phyloP scores from a whole-genome alignment of 164 flowering plant genomes.

The Echeveria elegans region DNA sequence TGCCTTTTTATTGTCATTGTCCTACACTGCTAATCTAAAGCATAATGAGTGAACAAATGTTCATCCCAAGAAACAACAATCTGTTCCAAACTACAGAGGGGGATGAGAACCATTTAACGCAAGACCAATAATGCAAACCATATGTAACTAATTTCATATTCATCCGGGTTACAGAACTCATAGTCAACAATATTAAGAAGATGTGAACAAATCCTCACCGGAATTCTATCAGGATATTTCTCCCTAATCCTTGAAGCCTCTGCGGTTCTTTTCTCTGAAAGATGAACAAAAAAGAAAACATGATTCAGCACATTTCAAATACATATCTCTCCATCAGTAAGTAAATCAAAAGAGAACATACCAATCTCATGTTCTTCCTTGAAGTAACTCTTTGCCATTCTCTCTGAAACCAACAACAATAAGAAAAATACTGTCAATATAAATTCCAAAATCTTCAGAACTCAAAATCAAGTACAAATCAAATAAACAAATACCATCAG shows the following conservation, averaged over 20 bases:
- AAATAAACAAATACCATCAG: no score
- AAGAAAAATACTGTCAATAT: background rate
- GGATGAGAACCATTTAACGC: background rate
- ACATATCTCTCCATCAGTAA: background rate
- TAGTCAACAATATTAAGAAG: background rate
- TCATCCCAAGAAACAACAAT: background rate
- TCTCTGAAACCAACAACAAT: background rate
- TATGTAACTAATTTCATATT: no score
- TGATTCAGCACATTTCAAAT: background rate
- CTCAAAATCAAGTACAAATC: no score
- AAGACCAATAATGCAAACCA: background rate
- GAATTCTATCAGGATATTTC: no score
- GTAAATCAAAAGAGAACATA: slow-evolving; percentile 15
- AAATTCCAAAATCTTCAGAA: no score
- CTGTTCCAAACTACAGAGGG: background rate
- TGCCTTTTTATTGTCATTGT: no score
- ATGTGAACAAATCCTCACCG: background rate
- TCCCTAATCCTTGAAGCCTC: no score
- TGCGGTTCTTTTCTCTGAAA: no score
- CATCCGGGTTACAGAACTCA: no score
- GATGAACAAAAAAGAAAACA: background rate
- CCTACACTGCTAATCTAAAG: no score
- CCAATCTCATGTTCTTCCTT: slow-evolving; percentile 77
- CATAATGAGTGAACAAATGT: background rate
- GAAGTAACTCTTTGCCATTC: no score